Conservation (phyloP, 768 basidiomycete genomes). For the Hebeloma cylindrosporum region DNA sequence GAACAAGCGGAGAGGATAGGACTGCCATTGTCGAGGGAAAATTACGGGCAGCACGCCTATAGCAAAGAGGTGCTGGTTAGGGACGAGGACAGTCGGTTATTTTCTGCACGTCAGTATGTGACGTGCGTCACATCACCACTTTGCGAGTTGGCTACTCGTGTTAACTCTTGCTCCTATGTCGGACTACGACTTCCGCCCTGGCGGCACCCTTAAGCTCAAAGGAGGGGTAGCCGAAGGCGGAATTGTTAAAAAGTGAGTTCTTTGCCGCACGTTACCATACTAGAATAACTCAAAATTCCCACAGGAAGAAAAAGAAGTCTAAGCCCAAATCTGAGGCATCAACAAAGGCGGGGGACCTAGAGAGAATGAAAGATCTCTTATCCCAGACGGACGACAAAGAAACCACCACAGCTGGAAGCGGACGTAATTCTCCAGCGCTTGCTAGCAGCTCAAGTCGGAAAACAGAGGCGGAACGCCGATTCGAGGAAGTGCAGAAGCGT, state of each 20-base stretch:
- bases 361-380: slow-evolving; percentile 50
- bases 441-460: slow-evolving; percentile 54
- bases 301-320: slow-evolving; percentile 88
- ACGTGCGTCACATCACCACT: too few species aligned
- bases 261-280: slow-evolving; percentile 12
- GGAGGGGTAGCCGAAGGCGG: slow-evolving; percentile 78
- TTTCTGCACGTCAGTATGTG: too few species aligned
- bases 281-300: slow-evolving; percentile 7
- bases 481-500: slow-evolving; percentile 82
- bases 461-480: slow-evolving; percentile 86
- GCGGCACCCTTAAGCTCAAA: slow-evolving; percentile 89
- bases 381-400: slow-evolving; percentile 49
- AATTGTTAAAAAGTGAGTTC: slow-evolving; percentile 75
- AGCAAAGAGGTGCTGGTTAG: slow-evolving; percentile 11
- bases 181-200: slow-evolving; percentile 82
- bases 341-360: slow-evolving; percentile 46
- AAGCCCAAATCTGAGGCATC: slow-evolving; percentile 54
- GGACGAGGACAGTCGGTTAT: slow-evolving; percentile 9
- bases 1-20: slow-evolving; percentile 67
- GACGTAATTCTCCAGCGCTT: slow-evolving; percentile 60
- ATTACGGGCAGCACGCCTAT: slow-evolving; percentile 13
- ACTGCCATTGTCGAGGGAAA: slow-evolving; percentile 58
- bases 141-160: slow-evolving; percentile 10
- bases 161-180: slow-evolving; percentile 51
- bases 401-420: slow-evolving; percentile 52